These are phyloP conservation scores for Ceratobasidium sp. DNA, from an alignment of 1,284 basidiomycete species.

Conservation along the genomic window DNA sequence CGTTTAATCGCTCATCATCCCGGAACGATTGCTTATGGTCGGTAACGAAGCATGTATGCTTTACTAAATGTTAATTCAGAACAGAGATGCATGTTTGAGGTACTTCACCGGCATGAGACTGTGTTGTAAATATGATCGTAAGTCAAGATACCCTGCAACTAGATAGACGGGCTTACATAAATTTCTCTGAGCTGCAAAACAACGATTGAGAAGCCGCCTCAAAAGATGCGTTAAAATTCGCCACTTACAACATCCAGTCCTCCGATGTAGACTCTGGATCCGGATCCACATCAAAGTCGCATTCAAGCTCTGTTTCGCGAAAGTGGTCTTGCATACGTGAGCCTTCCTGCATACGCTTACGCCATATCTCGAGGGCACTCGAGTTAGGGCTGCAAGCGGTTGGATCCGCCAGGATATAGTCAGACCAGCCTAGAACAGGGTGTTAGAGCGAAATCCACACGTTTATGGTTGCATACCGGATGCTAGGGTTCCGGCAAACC, in stretches of 20 bases:
- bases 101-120: constrained; percentile 13
- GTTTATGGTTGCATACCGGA: constrained; percentile 56
- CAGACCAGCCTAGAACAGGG: constrained; percentile 65
- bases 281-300: constrained; percentile 61
- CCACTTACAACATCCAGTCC: constrained; percentile 67
- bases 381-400: constrained; percentile 66
- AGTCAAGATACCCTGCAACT: constrained; percentile 39
- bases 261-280: constrained; percentile 66
- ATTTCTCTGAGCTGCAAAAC: constrained; percentile 59
- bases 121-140: background rate
- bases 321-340: constrained; percentile 48
- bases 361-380: constrained; percentile 61
- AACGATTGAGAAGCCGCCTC: constrained; percentile 34
- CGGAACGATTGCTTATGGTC: constrained; percentile 68
- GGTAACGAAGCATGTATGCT: constrained; percentile 72
- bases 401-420: constrained; percentile 70
- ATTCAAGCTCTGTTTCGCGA: constrained; percentile 54
- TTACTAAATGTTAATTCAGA: background rate
- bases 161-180: constrained; percentile 62
- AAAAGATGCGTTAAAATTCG: constrained; percentile 46
- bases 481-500: constrained; percentile 69
- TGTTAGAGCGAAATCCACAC: background rate
- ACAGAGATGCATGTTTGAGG: constrained; percentile 15
- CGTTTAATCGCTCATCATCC: constrained; percentile 57
- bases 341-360: constrained; percentile 48